Conservation (phyloP, 2,329 filamentous ascomycete species). For the Sporothrix variecibatus region DNA sequence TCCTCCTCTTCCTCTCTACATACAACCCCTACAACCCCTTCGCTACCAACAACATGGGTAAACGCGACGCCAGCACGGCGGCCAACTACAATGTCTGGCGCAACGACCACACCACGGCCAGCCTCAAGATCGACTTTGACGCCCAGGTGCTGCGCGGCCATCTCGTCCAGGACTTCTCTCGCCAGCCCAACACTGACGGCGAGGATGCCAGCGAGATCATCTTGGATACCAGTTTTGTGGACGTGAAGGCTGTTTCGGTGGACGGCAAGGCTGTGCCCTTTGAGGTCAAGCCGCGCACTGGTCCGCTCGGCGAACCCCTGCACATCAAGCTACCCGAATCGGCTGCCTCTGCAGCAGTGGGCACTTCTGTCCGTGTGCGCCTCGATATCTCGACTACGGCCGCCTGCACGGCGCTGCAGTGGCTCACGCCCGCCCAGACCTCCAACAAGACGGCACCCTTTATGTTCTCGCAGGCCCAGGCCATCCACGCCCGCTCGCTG, state of each 20-base stretch:
- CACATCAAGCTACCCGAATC: conserved; percentile 58
- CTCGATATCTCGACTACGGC: conserved; percentile 80
- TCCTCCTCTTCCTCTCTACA: conserved; percentile 5
- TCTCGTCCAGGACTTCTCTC: conserved; percentile 75
- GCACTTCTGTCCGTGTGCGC: conserved; percentile 55
- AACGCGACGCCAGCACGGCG: conserved; percentile 82
- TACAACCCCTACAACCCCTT: conserved; percentile 25
- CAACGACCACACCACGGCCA: conserved; percentile 79
- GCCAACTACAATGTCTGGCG: conserved; percentile 89
- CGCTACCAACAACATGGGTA: conserved; percentile 25
- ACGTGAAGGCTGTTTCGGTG: conserved; percentile 71
- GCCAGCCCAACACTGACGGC: conserved; percentile 54
- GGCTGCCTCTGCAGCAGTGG: conserved; percentile 45
- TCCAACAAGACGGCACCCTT: conserved; percentile 95
- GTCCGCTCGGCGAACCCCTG: conserved; percentile 74
- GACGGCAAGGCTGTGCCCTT: conserved; percentile 66
- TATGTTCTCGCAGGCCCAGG: conserved; percentile 98
- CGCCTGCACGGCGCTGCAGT: conserved; percentile 89
- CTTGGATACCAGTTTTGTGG: conserved; percentile 83
- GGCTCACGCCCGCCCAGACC: conserved; percentile 91
- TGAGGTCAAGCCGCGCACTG: conserved; percentile 67
- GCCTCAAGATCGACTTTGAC: conserved; percentile 82
- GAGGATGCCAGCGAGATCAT: conserved; percentile 62
- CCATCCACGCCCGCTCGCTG: conserved; percentile 89
- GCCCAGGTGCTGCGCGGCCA: conserved; percentile 74